These are phyloP conservation scores for Ophiocordyceps camponoti-leonardi DNA, from an alignment of 2,329 filamentous ascomycete genomes.

Conservation along the genomic window DNA sequence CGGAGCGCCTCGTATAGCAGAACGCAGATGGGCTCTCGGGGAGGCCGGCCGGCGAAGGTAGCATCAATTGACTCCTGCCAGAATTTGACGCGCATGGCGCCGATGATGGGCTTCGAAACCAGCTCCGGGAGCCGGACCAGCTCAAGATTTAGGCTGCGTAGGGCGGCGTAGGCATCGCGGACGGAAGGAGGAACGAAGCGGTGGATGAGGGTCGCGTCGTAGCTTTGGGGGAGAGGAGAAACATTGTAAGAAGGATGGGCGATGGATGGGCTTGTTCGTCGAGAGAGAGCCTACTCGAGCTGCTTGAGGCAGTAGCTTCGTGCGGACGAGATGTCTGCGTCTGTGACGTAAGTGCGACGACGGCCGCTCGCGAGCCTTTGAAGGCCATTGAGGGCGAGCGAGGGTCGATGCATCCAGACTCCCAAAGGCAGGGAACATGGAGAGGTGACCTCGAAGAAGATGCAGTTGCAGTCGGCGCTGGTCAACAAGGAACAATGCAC, in stretches of 20 bases:
- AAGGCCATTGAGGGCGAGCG: slow-evolving; percentile 18
- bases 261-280: not conserved
- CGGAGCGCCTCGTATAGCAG: slow-evolving; percentile 59
- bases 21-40: slow-evolving; percentile 81
- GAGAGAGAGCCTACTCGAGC: slow-evolving; percentile 22
- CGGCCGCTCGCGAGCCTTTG: slow-evolving; percentile 14
- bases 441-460: not conserved
- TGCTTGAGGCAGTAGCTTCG: slow-evolving; percentile 36
- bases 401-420: slow-evolving; percentile 23
- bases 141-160: slow-evolving; percentile 86
- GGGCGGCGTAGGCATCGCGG: slow-evolving; percentile 71
- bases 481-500: too few species aligned
- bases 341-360: slow-evolving; percentile 29
- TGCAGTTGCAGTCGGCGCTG: too few species aligned
- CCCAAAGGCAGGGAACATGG: not conserved
- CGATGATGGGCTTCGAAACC: slow-evolving; percentile 75
- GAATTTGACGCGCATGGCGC: slow-evolving; percentile 81
- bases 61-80: slow-evolving; percentile 75
- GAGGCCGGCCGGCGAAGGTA: slow-evolving; percentile 60
- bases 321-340: slow-evolving; percentile 33
- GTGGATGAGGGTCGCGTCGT: slow-evolving; percentile 71
- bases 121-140: slow-evolving; percentile 79
- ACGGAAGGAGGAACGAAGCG: slow-evolving; percentile 64
- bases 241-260: slow-evolving; percentile 1
- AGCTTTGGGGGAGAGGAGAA: slow-evolving; percentile 46